phyloP scores from a whole-genome alignment of 2,329 filamentous ascomycete species.

The Neonectria coccinea region DNA sequence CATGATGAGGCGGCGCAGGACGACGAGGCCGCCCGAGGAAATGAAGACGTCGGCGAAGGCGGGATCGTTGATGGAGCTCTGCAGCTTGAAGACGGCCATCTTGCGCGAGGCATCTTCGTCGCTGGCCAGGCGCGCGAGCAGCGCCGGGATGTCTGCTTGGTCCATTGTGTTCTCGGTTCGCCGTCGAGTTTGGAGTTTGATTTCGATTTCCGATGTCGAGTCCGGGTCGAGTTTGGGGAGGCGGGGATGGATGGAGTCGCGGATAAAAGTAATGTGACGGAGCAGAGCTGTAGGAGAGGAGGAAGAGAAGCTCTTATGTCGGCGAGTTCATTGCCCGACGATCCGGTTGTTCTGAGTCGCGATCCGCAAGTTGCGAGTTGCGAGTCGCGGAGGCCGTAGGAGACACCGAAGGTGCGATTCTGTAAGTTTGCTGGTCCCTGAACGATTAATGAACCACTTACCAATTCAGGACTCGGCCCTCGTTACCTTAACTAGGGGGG shows the following conservation, averaged over 20 bases:
- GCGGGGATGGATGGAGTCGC: constrained; percentile 2
- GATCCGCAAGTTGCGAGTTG: background rate
- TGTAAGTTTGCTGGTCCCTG: constrained; percentile 15
- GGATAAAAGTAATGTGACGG: background rate
- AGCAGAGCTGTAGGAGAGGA: background rate
- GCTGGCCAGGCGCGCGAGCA: constrained; percentile 72
- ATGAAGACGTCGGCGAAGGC: constrained; percentile 98
- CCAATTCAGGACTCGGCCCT: constrained; percentile 13
- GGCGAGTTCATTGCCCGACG: constrained; percentile 11
- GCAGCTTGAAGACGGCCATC: constrained; percentile 99
- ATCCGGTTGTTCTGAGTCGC: background rate
- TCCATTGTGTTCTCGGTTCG: constrained; percentile 58
- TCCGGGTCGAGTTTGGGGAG: background rate
- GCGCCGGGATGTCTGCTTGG: constrained; percentile 74
- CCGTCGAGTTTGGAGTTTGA: too few relatives aligned
- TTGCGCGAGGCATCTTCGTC: constrained; percentile 93
- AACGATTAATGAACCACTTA: constrained; percentile 25
- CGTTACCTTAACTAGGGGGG: background rate
- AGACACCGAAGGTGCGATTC: constrained; percentile 14
- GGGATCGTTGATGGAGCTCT: constrained; percentile 93
- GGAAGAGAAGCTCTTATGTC: constrained; percentile 8
- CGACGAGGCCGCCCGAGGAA: constrained; percentile 83
- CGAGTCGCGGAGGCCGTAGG: constrained; percentile 7
- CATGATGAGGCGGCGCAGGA: constrained; percentile 86
- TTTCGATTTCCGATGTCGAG: constrained; percentile 27